Evolutionary conservation across 768 basidiomycete species (phyloP).

Genomic region (Agaricus blazei): DNA sequence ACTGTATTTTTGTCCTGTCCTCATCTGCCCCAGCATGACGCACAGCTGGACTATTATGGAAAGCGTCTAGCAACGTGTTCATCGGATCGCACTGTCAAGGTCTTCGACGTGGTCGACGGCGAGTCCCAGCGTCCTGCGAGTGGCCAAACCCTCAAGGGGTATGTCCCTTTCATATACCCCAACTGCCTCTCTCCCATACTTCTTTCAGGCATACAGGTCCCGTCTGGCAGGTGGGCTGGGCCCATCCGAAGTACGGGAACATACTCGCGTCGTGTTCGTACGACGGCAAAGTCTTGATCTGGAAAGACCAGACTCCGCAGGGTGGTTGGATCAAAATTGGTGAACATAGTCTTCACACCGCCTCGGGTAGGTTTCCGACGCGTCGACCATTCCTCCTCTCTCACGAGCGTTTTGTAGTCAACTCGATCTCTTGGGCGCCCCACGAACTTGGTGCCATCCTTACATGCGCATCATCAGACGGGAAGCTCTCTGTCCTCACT

Average conservation of each 20-base stretch:
- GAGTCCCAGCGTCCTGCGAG: constrained; percentile 58
- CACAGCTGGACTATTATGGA: constrained; percentile 96
- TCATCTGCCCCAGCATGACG: constrained; percentile 70
- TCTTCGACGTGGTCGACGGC: constrained; percentile 92
- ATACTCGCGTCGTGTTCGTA: constrained; percentile 99
- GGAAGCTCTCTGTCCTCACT: constrained; percentile 91
- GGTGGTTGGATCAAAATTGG: constrained; percentile 91
- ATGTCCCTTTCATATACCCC: constrained; percentile 14
- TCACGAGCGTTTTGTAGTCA: constrained; percentile 48
- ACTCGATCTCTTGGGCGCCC: constrained; percentile 98
- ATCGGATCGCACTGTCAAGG: constrained; percentile 90
- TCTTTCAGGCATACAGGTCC: constrained; percentile 83
- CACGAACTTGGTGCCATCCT: constrained; percentile 96
- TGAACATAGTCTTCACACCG: constrained; percentile 91
- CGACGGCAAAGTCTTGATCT: constrained; percentile 96
- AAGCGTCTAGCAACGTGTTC: constrained; percentile 96
- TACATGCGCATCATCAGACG: constrained; percentile 95
- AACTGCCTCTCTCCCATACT: background rate
- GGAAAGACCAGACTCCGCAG: constrained; percentile 82
- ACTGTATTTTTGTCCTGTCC: background rate
- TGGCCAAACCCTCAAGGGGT: constrained; percentile 83
- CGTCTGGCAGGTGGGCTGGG: constrained; percentile 98
- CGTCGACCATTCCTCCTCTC: background rate
- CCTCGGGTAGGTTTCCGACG: constrained; percentile 64
- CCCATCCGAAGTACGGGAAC: constrained; percentile 94